Evolutionary conservation across 495 filamentous ascomycete species (phyloP).

Genomic region (Friedmanniomyces simplex): DNA sequence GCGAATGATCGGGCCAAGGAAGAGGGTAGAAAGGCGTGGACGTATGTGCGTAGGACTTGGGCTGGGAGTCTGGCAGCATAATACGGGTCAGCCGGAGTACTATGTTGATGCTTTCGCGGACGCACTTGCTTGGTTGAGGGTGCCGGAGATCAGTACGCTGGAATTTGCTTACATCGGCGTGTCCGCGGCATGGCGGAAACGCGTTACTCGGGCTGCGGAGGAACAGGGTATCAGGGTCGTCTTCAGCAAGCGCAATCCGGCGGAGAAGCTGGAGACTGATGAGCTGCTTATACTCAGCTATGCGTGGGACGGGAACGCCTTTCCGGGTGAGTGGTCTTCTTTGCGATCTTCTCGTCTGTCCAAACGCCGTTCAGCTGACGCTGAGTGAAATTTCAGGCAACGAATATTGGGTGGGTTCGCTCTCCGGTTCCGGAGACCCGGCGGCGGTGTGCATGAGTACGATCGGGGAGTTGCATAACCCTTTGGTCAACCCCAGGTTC

Average conservation of each 20-base stretch:
- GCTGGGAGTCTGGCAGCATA: conserved; percentile 29
- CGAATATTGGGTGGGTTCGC: conserved; percentile 30
- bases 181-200: neutral
- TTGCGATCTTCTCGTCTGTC: no score
- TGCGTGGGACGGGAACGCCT: conserved; percentile 34
- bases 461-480: conserved; percentile 33
- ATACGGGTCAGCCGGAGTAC: conserved; percentile 6
- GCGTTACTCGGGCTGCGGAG: neutral
- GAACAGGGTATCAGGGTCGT: conserved; percentile 18
- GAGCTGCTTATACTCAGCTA: conserved; percentile 33
- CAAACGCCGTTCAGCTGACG: no score
- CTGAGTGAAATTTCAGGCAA: conserved; percentile 17
- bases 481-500: conserved; percentile 17
- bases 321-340: no score
- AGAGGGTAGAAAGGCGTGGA: conserved; percentile 24
- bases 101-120: conserved; percentile 26
- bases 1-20: conserved; percentile 24
- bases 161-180: conserved; percentile 17
- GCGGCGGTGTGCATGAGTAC: conserved; percentile 34
- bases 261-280: conserved; percentile 21
- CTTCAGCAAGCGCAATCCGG: conserved; percentile 29
- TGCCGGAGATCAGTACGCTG: conserved; percentile 4
- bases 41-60: conserved; percentile 34
- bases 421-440: conserved; percentile 28
- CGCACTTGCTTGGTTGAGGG: neutral